phyloP scores from a whole-genome alignment of 2,329 filamentous ascomycete genomes.

The Coniochaeta sp. region DNA sequence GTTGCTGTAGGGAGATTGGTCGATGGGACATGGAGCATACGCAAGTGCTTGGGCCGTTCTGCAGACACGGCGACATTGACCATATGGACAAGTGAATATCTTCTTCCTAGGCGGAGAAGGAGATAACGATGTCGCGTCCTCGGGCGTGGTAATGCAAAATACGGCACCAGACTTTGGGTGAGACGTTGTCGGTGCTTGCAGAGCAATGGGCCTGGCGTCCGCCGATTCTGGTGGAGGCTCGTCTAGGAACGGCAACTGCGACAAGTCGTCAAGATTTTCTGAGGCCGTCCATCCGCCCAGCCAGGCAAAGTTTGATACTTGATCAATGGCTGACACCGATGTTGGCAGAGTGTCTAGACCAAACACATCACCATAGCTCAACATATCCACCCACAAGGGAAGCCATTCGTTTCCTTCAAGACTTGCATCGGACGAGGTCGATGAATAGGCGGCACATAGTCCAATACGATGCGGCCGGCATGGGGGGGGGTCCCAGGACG shows the following conservation, averaged over 20 bases:
- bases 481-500: background rate
- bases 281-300: too few relatives aligned
- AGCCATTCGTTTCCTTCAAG: background rate
- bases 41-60: background rate
- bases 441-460: background rate
- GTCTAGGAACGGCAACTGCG: background rate
- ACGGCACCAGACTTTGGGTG: background rate
- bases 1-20: background rate
- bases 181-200: background rate
- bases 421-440: background rate
- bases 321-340: too few relatives aligned
- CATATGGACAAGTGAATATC: background rate
- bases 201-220: background rate
- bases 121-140: background rate
- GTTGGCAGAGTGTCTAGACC: background rate
- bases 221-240: background rate
- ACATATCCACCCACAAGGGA: background rate
- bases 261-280: background rate
- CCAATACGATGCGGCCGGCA: background rate
- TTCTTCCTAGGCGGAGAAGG: background rate
- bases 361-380: background rate
- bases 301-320: too few relatives aligned
- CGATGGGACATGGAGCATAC: background rate
- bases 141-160: background rate
- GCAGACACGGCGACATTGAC: background rate